Evolutionary conservation across 2,329 filamentous ascomycete species (phyloP).

Genomic region (Beauveria caledonica): DNA sequence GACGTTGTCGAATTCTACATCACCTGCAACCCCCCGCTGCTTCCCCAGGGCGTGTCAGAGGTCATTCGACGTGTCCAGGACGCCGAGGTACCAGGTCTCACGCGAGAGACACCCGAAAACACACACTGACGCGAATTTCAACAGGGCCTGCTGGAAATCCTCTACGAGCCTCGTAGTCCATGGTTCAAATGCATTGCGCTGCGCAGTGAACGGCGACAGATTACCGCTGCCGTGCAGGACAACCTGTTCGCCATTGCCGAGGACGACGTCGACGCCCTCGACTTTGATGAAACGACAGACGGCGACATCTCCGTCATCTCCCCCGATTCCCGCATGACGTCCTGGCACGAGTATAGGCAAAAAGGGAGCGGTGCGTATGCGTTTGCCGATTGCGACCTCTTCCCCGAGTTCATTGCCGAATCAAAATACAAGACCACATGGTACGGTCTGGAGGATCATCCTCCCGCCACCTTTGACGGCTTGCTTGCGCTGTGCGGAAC

Average conservation of each 20-base stretch:
- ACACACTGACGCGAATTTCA: not conserved
- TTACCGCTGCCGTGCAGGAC: not conserved
- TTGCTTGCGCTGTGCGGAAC: not conserved
- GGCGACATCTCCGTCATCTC: not conserved
- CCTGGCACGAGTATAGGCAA: not conserved
- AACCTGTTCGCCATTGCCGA: constrained; percentile 7
- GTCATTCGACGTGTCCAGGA: constrained; percentile 4
- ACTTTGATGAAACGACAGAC: not conserved
- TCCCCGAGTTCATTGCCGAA: not conserved
- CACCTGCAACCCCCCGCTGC: constrained; percentile 4
- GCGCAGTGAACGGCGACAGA: not conserved
- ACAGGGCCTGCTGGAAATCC: constrained; percentile 6
- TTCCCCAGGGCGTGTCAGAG: constrained; percentile 6
- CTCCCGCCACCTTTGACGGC: not conserved
- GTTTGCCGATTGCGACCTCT: constrained; percentile 1
- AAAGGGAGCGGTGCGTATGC: not conserved
- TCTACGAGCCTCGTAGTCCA: not conserved
- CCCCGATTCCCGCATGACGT: not conserved
- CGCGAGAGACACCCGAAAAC: not conserved
- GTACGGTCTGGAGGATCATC: not conserved
- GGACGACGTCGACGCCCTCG: constrained; percentile 1
- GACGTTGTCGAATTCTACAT: constrained; percentile 1
- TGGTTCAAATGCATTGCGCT: constrained; percentile 8
- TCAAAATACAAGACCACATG: not conserved
- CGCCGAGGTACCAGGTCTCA: not conserved